These are phyloP conservation scores for Rhizophagus prolifer DNA, from an alignment of 192 early-diverging fungal species.

Conservation along the genomic window DNA sequence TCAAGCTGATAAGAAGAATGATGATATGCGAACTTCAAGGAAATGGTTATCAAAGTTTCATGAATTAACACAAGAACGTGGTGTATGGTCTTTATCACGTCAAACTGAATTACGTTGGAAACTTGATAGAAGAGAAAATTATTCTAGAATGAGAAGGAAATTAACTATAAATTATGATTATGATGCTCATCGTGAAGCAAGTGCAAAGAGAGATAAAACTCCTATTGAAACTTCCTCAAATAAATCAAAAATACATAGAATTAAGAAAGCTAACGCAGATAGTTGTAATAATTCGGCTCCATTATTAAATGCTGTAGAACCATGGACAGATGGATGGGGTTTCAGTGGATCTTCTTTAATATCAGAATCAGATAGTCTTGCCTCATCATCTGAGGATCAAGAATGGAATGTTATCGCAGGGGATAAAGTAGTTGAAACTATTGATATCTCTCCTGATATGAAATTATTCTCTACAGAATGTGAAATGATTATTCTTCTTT, in stretches of 20 bases:
- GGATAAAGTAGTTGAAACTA: slow-evolving; percentile 18
- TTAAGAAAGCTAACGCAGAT: not conserved
- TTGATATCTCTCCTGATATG: slow-evolving; percentile 17
- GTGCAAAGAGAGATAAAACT: slow-evolving; percentile 29
- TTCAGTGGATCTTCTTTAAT: not conserved
- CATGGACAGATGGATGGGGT: slow-evolving; percentile 24
- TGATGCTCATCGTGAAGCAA: slow-evolving; percentile 29
- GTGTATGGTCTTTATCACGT: slow-evolving; percentile 16
- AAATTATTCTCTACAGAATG: slow-evolving; percentile 23
- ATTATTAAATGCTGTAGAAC: slow-evolving; percentile 21
- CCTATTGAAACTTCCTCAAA: slow-evolving; percentile 4
- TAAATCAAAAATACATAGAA: slow-evolving; percentile 5
- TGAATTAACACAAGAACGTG: slow-evolving; percentile 30
- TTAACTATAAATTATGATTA: slow-evolving; percentile 31
- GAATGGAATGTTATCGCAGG: slow-evolving; percentile 30
- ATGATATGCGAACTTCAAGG: slow-evolving; percentile 3
- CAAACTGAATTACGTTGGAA: slow-evolving; percentile 29
- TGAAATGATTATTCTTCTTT: slow-evolving; percentile 25
- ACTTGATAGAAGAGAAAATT: slow-evolving; percentile 27
- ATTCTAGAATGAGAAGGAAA: slow-evolving; percentile 28
- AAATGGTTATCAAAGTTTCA: slow-evolving; percentile 31
- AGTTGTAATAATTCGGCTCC: not conserved
- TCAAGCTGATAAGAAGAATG: slow-evolving; percentile 30
- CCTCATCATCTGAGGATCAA: slow-evolving; percentile 15
- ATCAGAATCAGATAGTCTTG: slow-evolving; percentile 18